phyloP scores from a whole-genome alignment of 257 asterid genomes.

The Linaria vulgaris region DNA sequence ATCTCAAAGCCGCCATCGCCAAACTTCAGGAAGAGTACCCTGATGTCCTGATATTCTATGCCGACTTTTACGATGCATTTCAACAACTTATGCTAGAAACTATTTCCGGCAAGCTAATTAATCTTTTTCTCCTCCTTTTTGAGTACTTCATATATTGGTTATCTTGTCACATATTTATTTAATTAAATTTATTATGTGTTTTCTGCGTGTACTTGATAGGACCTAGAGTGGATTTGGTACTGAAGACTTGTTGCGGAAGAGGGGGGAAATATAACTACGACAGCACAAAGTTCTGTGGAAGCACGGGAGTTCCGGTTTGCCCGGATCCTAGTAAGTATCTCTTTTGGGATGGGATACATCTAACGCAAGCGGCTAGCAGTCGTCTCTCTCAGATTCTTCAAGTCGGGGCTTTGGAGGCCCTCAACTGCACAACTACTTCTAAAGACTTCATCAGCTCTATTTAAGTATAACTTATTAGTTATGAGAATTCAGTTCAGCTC shows the following conservation, averaged over 20 bases:
- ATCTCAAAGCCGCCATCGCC: neutral
- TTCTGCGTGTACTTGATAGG: neutral
- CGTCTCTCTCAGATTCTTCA: neutral
- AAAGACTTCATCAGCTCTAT: no score
- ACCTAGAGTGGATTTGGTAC: neutral
- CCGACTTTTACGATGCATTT: neutral
- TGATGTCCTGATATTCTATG: neutral
- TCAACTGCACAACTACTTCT: no score
- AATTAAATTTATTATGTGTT: neutral
- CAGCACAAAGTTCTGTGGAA: neutral
- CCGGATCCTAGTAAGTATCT: neutral
- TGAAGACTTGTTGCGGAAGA: neutral
- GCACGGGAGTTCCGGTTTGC: neutral
- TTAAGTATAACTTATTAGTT: no score
- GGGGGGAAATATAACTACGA: conserved; percentile 1
- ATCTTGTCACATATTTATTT: no score
- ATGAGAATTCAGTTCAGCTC: no score
- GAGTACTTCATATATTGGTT: no score
- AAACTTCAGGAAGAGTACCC: neutral
- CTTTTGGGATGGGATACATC: conserved; percentile 4
- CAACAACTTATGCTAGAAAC: no score
- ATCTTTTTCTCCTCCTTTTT: no score
- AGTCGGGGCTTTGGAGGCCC: neutral
- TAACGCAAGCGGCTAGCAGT: neutral
- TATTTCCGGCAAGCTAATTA: no score